Conservation (phyloP, 768 basidiomycete species). For the Leccinum obscurum region DNA sequence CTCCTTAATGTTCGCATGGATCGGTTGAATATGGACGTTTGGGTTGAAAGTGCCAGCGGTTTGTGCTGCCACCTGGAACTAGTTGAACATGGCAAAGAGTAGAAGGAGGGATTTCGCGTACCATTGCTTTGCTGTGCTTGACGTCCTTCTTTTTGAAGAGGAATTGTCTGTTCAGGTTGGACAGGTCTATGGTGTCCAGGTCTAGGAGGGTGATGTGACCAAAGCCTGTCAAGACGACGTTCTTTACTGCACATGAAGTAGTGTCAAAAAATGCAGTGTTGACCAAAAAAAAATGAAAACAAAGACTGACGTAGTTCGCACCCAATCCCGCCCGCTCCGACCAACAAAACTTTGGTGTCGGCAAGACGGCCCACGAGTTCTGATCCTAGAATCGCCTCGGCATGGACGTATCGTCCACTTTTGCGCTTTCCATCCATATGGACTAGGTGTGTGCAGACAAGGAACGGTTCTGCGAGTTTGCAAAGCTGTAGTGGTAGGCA, state of each 20-base stretch:
- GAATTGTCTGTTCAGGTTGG: constrained; percentile 96
- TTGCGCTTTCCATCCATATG: constrained; percentile 13
- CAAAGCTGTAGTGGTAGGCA: not conserved
- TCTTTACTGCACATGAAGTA: constrained; percentile 71
- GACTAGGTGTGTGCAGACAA: not conserved
- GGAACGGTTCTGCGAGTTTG: not conserved
- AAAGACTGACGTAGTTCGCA: constrained; percentile 81
- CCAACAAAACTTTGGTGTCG: constrained; percentile 74
- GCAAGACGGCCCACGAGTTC: constrained; percentile 63
- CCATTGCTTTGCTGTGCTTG: constrained; percentile 93
- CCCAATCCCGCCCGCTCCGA: constrained; percentile 96
- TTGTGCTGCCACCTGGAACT: constrained; percentile 72
- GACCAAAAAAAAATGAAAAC: not conserved
- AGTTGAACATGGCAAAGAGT: not conserved
- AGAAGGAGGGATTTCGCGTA: constrained; percentile 41
- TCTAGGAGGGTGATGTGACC: constrained; percentile 91
- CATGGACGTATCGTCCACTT: constrained; percentile 53
- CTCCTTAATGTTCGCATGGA: constrained; percentile 96
- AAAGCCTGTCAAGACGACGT: constrained; percentile 90
- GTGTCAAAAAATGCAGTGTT: not conserved
- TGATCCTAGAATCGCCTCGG: constrained; percentile 76
- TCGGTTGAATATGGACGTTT: constrained; percentile 80
- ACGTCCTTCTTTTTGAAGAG: constrained; percentile 96
- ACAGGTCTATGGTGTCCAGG: constrained; percentile 97
- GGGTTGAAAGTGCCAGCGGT: constrained; percentile 87